These are phyloP conservation scores for Talaromyces ruber DNA, from an alignment of 495 filamentous ascomycete genomes.

Conservation along the genomic window DNA sequence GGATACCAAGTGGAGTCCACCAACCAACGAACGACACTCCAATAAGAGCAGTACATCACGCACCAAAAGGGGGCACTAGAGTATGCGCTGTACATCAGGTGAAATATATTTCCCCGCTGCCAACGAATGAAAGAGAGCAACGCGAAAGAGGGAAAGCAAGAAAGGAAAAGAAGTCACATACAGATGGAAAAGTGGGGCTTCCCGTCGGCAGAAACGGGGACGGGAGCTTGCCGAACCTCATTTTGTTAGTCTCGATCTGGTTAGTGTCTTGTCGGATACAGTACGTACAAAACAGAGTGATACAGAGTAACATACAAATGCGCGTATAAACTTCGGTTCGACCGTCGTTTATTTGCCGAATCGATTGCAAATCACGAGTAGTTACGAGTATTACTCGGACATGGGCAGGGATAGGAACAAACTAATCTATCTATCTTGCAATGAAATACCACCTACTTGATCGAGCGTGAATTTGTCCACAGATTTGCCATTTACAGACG, in stretches of 20 bases:
- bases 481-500: not conserved
- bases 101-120: not conserved
- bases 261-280: not conserved
- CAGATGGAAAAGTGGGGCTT: not conserved
- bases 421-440: not conserved
- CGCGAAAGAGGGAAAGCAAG: no score
- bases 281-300: not conserved
- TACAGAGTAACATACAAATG: not conserved
- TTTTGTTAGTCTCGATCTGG: not conserved
- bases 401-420: not conserved
- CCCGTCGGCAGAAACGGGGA: conserved; percentile 1
- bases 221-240: conserved; percentile 5
- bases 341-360: not conserved
- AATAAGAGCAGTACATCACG: not conserved
- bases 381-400: not conserved
- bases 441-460: not conserved
- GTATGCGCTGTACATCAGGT: conserved; percentile 1
- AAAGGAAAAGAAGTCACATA: not conserved
- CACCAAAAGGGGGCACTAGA: not conserved
- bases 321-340: not conserved
- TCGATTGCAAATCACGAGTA: not conserved
- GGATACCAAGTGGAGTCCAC: not conserved
- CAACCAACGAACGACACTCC: not conserved
- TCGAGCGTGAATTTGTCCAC: not conserved
- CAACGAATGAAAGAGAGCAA: not conserved